Percentiles rank a stretch among this genome's conserved stretches.
Conservation (phyloP, 225 moss, liverwort and hornwort species). For the Physcomitrellopsis africana region DNA sequence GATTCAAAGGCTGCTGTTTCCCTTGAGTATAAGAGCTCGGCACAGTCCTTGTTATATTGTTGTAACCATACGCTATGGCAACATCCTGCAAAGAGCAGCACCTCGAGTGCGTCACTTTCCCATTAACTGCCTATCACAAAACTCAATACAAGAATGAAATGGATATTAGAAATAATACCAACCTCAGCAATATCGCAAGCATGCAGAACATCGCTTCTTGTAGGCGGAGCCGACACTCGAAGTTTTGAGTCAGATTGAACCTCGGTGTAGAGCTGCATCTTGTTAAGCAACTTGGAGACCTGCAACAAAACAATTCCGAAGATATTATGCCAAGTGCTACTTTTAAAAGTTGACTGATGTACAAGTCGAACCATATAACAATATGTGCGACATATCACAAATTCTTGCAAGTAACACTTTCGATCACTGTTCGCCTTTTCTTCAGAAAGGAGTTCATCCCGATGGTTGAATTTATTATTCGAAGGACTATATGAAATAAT, state of each 20-base stretch:
- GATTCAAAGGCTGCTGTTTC: constrained; percentile 88
- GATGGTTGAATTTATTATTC: constrained; percentile 1
- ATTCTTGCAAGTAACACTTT: neutral
- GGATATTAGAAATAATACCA: constrained; percentile 22
- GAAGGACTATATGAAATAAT: neutral
- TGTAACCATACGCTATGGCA: constrained; percentile 91
- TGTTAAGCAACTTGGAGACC: constrained; percentile 73
- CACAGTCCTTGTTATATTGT: constrained; percentile 74
- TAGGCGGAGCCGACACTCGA: constrained; percentile 81
- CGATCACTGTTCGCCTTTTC: neutral
- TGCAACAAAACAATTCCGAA: constrained; percentile 31
- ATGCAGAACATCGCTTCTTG: constrained; percentile 92
- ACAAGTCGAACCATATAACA: constrained; percentile 18
- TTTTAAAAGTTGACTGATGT: neutral
- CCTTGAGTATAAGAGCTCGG: constrained; percentile 82
- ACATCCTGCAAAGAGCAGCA: constrained; percentile 74
- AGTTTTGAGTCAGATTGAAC: constrained; percentile 53
- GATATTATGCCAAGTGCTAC: neutral
- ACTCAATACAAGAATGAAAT: neutral
- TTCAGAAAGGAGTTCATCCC: neutral
- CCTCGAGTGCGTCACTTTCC: constrained; percentile 21
- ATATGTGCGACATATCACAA: neutral
- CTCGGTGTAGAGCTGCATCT: constrained; percentile 81
- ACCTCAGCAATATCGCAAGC: constrained; percentile 97
- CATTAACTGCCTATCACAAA: constrained; percentile 4